Percentiles rank a stretch among this genome's conserved stretches.
Conservation (phyloP, 1,284 basidiomycete genomes). For the Psilocybe mexicana region DNA sequence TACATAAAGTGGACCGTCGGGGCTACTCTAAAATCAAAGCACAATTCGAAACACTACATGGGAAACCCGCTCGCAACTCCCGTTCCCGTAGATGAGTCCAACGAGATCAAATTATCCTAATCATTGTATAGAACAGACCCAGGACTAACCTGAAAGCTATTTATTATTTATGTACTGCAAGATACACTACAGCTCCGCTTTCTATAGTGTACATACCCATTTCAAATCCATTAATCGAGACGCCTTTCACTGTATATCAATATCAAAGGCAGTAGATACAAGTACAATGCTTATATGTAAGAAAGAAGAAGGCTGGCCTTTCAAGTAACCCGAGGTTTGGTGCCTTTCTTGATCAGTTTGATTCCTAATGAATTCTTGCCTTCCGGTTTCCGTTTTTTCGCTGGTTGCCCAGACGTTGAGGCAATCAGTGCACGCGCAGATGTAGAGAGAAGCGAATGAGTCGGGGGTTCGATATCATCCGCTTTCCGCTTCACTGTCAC, state of each 20-base stretch:
- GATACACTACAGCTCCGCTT: not conserved
- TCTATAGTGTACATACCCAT: slow-evolving; percentile 1
- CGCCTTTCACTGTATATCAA: not conserved
- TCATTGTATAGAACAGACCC: not conserved
- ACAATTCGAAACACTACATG: slow-evolving; percentile 44
- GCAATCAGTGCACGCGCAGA: slow-evolving; percentile 67
- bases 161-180: slow-evolving; percentile 5
- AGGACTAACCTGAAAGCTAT: not conserved
- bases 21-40: slow-evolving; percentile 61
- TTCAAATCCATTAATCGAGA: not conserved
- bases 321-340: slow-evolving; percentile 9
- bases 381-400: slow-evolving; percentile 68
- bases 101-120: not conserved
- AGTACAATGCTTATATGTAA: not conserved
- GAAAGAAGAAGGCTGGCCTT: not conserved
- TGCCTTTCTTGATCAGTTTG: slow-evolving; percentile 65
- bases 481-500: slow-evolving; percentile 83
- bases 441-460: slow-evolving; percentile 73
- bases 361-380: slow-evolving; percentile 69
- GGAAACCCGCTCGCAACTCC: slow-evolving; percentile 18
- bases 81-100: slow-evolving; percentile 20
- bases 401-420: slow-evolving; percentile 45
- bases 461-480: slow-evolving; percentile 65
- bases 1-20: slow-evolving; percentile 72
- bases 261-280: not conserved